Evolutionary conservation across 495 filamentous ascomycete species (phyloP).

Genomic region (Penicilliopsis zonata): DNA sequence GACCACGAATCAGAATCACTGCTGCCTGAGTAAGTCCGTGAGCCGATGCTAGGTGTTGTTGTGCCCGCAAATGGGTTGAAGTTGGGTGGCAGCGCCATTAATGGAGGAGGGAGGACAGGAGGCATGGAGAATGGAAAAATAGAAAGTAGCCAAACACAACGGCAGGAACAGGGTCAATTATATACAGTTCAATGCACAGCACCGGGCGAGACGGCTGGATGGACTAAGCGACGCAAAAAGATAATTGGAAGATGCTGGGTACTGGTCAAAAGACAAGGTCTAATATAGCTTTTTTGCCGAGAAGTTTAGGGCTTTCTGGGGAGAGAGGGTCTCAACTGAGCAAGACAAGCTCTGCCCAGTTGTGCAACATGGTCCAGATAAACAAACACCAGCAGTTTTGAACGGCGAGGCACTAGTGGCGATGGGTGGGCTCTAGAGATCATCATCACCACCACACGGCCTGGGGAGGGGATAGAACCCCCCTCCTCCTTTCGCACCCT

Average conservation of each 20-base stretch:
- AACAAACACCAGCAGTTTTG: no score
- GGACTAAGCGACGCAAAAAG: no score
- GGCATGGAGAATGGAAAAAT: conserved; percentile 18
- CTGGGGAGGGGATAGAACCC: no score
- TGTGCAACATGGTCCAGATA: neutral
- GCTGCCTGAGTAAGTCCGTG: conserved; percentile 21
- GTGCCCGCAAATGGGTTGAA: conserved; percentile 20
- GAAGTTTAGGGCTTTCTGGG: neutral
- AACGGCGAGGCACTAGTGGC: no score
- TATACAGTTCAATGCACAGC: no score
- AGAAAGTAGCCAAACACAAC: conserved; percentile 2
- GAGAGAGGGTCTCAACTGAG: neutral
- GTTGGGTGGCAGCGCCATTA: conserved; percentile 21
- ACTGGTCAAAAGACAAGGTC: neutral
- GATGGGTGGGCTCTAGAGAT: no score
- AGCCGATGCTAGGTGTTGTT: conserved; percentile 16
- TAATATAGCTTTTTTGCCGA: neutral
- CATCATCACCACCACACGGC: no score
- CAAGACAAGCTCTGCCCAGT: neutral
- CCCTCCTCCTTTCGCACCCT: no score
- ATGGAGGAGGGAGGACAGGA: conserved; percentile 18
- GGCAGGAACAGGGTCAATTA: no score
- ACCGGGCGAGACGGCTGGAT: no score
- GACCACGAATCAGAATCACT: conserved; percentile 25
- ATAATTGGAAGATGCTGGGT: no score